Percentiles rank a stretch among this genome's conserved stretches.
Conservation (phyloP, 345 rosid genomes). For the Dovyalis caffra region DNA sequence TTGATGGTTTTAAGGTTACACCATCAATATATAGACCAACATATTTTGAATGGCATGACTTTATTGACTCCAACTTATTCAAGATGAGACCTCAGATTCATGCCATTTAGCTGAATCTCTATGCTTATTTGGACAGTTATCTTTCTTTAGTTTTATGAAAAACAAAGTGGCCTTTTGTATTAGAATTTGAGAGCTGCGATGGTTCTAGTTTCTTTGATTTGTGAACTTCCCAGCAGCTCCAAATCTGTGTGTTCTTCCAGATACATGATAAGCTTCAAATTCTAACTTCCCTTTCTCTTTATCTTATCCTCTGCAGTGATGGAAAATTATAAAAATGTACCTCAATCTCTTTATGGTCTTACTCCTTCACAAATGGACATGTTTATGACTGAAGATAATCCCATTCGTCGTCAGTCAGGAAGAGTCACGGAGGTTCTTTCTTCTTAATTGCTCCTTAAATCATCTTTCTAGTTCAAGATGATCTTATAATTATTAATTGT, state of each 20-base stretch:
- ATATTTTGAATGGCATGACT: neutral
- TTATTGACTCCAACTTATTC: neutral
- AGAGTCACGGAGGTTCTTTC: constrained; percentile 63
- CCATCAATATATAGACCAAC: neutral
- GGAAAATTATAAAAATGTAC: constrained; percentile 80
- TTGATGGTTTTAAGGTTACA: neutral
- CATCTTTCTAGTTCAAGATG: constrained; percentile 2
- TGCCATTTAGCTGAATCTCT: neutral
- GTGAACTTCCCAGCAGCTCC: neutral
- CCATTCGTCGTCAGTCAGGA: constrained; percentile 57
- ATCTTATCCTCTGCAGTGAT: constrained; percentile 46
- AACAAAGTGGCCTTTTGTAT: neutral
- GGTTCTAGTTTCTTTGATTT: constrained; percentile 1
- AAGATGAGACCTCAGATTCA: neutral
- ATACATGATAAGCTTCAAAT: neutral
- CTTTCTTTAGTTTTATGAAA: neutral
- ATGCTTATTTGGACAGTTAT: neutral
- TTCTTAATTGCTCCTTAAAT: constrained; percentile 13
- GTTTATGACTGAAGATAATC: constrained; percentile 91
- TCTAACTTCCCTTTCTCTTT: constrained; percentile 3
- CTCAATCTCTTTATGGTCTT: constrained; percentile 77
- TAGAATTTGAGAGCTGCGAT: neutral
- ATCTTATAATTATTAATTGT: constrained; percentile 2
- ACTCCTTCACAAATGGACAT: constrained; percentile 76
- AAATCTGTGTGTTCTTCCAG: neutral